phyloP scores from a whole-genome alignment of 1,139 yeast species.

The Saccharomyces hybrid region DNA sequence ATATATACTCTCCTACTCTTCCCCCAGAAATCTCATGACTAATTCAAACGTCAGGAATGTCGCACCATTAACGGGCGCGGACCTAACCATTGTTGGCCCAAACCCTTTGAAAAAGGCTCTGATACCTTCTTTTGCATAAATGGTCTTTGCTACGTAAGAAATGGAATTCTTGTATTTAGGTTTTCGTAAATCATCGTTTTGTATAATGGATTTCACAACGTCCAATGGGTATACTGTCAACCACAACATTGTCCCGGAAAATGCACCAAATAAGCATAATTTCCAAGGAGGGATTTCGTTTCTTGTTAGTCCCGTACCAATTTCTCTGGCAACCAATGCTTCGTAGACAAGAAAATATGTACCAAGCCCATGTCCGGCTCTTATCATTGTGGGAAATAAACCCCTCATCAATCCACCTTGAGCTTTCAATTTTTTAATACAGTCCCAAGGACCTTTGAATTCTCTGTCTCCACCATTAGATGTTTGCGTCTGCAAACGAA shows the following conservation, averaged over 20 bases:
- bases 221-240: slow-evolving; percentile 73
- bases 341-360: slow-evolving; percentile 84
- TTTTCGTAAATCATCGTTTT: slow-evolving; percentile 64
- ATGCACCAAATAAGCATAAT: slow-evolving; percentile 73
- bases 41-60: slow-evolving; percentile 89
- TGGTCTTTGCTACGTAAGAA: slow-evolving; percentile 46
- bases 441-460: slow-evolving; percentile 75
- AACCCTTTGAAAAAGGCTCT: slow-evolving; percentile 84
- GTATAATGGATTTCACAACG: slow-evolving; percentile 77
- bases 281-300: slow-evolving; percentile 77
- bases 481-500: slow-evolving; percentile 80
- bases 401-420: slow-evolving; percentile 75
- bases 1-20: not conserved
- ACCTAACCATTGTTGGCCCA: slow-evolving; percentile 82
- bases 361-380: slow-evolving; percentile 88
- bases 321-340: slow-evolving; percentile 64
- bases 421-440: slow-evolving; percentile 49
- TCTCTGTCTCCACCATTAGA: slow-evolving; percentile 34
- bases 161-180: slow-evolving; percentile 32
- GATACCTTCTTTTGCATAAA: slow-evolving; percentile 51
- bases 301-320: slow-evolving; percentile 40
- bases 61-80: slow-evolving; percentile 96
- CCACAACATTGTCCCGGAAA: slow-evolving; percentile 87
- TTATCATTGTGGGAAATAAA: slow-evolving; percentile 63
- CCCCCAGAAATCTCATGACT: slow-evolving; percentile 60